phyloP scores from a whole-genome alignment of 2,329 filamentous ascomycete species.

The Talaromyces islandicus region DNA sequence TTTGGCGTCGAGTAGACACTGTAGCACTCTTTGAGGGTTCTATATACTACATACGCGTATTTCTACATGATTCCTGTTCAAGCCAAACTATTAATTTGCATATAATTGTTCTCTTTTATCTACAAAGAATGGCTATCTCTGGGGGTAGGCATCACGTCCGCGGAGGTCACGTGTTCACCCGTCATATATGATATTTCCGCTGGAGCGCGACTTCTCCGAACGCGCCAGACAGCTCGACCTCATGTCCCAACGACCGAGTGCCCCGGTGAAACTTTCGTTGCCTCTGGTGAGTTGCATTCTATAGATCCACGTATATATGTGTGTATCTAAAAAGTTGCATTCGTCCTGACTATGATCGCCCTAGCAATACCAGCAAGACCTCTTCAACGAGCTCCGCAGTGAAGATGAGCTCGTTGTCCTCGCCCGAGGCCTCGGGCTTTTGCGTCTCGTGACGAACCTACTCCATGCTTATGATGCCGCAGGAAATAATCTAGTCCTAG shows the following conservation, averaged over 20 bases:
- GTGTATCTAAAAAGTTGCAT: neutral
- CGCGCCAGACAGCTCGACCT: slow-evolving; percentile 11
- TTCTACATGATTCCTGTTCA: neutral
- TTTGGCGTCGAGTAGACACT: neutral
- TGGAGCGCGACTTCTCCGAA: slow-evolving; percentile 1
- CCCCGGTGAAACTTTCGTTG: slow-evolving; percentile 58
- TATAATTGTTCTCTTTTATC: neutral
- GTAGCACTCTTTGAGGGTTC: neutral
- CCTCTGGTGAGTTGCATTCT: slow-evolving; percentile 44
- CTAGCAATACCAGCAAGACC: slow-evolving; percentile 82
- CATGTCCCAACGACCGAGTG: slow-evolving; percentile 39
- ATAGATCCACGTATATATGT: neutral
- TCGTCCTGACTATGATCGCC: neutral
- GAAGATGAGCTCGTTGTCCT: slow-evolving; percentile 94
- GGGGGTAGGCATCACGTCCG: neutral
- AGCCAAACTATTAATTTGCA: neutral
- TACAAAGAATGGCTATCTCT: neutral
- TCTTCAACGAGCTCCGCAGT: slow-evolving; percentile 81
- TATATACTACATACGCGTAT: neutral
- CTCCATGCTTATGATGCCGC: slow-evolving; percentile 95
- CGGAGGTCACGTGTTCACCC: neutral
- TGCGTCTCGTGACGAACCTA: slow-evolving; percentile 90
- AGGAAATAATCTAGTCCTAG: slow-evolving; percentile 83
- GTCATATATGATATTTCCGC: neutral
- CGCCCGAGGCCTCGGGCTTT: slow-evolving; percentile 82